phyloP scores from a whole-genome alignment of 2,329 filamentous ascomycete species.

The Beauveria bassiana region DNA sequence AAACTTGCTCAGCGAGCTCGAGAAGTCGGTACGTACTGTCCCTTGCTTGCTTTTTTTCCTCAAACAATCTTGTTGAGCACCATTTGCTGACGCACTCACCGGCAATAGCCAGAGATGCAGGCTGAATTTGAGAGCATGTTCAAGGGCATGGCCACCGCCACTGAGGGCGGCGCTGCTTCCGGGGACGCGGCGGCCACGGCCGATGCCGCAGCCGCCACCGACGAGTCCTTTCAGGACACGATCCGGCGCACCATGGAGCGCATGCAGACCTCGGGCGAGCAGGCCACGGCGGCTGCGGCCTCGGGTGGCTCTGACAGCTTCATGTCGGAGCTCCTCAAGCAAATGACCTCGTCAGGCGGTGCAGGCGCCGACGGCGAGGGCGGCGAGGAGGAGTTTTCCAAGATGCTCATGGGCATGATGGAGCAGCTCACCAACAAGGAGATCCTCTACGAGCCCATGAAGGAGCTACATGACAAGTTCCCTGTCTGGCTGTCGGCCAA shows the following conservation, averaged over 20 bases:
- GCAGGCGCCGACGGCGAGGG: conserved; percentile 51
- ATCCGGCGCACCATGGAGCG: conserved; percentile 93
- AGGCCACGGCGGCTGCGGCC: conserved; percentile 70
- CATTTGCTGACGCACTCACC: neutral
- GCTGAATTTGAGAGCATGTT: conserved; percentile 72
- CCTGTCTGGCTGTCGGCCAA: conserved; percentile 83
- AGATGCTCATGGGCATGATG: conserved; percentile 98
- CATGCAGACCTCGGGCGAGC: conserved; percentile 82
- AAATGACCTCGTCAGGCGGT: conserved; percentile 51
- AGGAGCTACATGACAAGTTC: conserved; percentile 89
- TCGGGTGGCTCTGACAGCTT: conserved; percentile 67
- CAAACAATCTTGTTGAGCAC: neutral
- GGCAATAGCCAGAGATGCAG: conserved; percentile 59
- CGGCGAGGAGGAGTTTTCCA: conserved; percentile 78
- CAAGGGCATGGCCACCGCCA: conserved; percentile 57
- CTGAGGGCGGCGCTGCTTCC: conserved; percentile 29
- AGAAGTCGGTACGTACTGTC: conserved; percentile 40
- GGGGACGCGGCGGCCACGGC: conserved; percentile 28
- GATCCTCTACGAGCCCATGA: conserved; percentile 97
- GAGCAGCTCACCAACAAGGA: conserved; percentile 98
- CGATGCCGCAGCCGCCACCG: conserved; percentile 33
- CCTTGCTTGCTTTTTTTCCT: neutral
- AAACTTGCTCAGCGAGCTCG: conserved; percentile 65
- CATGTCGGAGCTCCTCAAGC: conserved; percentile 85
- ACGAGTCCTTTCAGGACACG: conserved; percentile 79